phyloP scores from a whole-genome alignment of 352 stramenopile genomes.

The Globisporangium nagaii region DNA sequence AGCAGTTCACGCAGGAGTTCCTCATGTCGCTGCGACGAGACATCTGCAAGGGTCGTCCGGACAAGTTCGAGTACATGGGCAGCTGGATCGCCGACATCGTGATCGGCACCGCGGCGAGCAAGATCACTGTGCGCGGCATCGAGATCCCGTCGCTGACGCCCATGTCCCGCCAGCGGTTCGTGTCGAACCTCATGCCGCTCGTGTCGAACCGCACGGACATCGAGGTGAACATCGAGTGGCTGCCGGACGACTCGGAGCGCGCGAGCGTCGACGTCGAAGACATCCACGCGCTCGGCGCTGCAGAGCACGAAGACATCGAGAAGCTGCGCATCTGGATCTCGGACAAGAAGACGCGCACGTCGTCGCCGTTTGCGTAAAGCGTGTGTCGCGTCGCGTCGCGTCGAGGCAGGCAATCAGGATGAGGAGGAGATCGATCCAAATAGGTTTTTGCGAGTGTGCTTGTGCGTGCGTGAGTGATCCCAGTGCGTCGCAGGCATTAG shows the following conservation, averaged over 20 bases:
- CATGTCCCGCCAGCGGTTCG: slow-evolving; percentile 56
- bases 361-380: slow-evolving; percentile 59
- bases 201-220: slow-evolving; percentile 81
- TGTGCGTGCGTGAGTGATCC: no score
- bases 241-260: slow-evolving; percentile 48
- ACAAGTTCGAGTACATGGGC: slow-evolving; percentile 83
- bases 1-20: slow-evolving; percentile 70
- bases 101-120: slow-evolving; percentile 48
- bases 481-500: no score
- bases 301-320: slow-evolving; percentile 48
- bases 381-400: no score
- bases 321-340: slow-evolving; percentile 87
- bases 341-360: slow-evolving; percentile 76
- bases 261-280: slow-evolving; percentile 26
- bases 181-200: slow-evolving; percentile 70
- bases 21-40: slow-evolving; percentile 64
- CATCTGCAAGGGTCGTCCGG: slow-evolving; percentile 70
- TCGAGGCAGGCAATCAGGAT: no score
- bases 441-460: no score
- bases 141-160: slow-evolving; percentile 65
- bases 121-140: slow-evolving; percentile 77
- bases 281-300: slow-evolving; percentile 18
- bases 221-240: slow-evolving; percentile 81
- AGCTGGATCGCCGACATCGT: slow-evolving; percentile 80
- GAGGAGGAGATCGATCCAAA: no score